These are phyloP conservation scores for Fusarium floridanum DNA, from an alignment of 2,329 filamentous ascomycete genomes.

Conservation along the genomic window DNA sequence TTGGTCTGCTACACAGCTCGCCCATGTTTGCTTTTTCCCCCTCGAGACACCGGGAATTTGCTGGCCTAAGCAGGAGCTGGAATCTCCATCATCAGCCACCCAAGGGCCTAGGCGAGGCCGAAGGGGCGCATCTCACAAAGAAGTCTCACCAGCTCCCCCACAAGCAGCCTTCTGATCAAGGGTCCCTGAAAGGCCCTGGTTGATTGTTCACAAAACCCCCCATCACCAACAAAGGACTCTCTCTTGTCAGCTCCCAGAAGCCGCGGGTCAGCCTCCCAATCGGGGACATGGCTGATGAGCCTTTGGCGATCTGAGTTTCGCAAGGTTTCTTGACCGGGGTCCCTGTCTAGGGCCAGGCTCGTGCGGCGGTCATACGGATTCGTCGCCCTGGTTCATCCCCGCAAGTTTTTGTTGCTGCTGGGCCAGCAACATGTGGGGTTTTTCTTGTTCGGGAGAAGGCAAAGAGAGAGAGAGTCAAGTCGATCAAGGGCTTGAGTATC, in stretches of 20 bases:
- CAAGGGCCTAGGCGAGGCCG: slow-evolving; percentile 30
- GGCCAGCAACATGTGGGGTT: slow-evolving; percentile 28
- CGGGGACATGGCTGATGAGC: slow-evolving; percentile 22
- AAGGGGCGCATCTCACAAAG: slow-evolving; percentile 2
- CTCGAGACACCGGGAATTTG: slow-evolving; percentile 28
- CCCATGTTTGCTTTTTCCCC: slow-evolving; percentile 44
- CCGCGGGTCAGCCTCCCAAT: slow-evolving; percentile 21
- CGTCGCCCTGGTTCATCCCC: slow-evolving; percentile 42
- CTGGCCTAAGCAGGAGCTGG: slow-evolving; percentile 23
- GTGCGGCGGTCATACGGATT: slow-evolving; percentile 44
- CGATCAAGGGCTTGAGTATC: slow-evolving; percentile 12
- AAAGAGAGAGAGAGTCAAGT: slow-evolving; percentile 14
- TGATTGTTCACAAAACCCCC: slow-evolving; percentile 3
- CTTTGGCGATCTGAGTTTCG: slow-evolving; percentile 38
- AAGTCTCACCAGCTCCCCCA: slow-evolving; percentile 9
- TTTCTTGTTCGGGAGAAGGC: slow-evolving; percentile 16
- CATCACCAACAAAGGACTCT: slow-evolving; percentile 13
- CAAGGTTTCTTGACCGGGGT: slow-evolving; percentile 26
- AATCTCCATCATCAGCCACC: slow-evolving; percentile 38
- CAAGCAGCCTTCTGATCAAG: background rate
- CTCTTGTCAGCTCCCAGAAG: slow-evolving; percentile 18
- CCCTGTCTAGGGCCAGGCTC: slow-evolving; percentile 40
- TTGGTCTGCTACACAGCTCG: slow-evolving; percentile 29
- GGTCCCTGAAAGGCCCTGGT: slow-evolving; percentile 5
- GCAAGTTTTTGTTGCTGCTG: slow-evolving; percentile 22